Conservation (phyloP, 2,329 filamentous ascomycete species). For the Sporothrix globosa region DNA sequence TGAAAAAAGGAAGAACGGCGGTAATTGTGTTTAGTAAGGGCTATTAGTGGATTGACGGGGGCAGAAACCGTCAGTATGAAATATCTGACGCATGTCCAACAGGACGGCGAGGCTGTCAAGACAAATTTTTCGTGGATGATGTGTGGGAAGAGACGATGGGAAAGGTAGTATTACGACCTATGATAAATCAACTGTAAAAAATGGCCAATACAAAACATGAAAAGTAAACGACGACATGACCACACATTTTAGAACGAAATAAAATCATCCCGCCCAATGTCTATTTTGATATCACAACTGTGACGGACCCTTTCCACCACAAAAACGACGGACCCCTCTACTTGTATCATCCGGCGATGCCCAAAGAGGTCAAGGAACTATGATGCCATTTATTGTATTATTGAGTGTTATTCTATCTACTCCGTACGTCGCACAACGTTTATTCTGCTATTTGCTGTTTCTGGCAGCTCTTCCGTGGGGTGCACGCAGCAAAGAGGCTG, state of each 20-base stretch:
- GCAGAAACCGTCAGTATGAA: not conserved
- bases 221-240: not conserved
- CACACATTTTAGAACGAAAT: not conserved
- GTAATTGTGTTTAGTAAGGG: not conserved
- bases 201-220: too few species aligned
- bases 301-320: not conserved
- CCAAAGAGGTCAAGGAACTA: conserved; percentile 15
- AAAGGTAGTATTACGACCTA: not conserved
- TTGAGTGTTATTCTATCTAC: not conserved
- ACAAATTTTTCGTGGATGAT: not conserved
- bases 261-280: not conserved
- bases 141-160: not conserved
- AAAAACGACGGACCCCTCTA: not conserved
- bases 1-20: not conserved
- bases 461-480: not conserved
- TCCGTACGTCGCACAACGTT: not conserved
- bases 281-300: not conserved
- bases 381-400: conserved; percentile 22
- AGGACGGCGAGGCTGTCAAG: not conserved
- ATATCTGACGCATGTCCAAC: not conserved
- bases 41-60: conserved; percentile 5
- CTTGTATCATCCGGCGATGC: not conserved
- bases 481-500: too few species aligned
- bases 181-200: not conserved
- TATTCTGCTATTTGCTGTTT: not conserved